phyloP scores from a whole-genome alignment of 345 rosid species.

The Kernera saxatilis region DNA sequence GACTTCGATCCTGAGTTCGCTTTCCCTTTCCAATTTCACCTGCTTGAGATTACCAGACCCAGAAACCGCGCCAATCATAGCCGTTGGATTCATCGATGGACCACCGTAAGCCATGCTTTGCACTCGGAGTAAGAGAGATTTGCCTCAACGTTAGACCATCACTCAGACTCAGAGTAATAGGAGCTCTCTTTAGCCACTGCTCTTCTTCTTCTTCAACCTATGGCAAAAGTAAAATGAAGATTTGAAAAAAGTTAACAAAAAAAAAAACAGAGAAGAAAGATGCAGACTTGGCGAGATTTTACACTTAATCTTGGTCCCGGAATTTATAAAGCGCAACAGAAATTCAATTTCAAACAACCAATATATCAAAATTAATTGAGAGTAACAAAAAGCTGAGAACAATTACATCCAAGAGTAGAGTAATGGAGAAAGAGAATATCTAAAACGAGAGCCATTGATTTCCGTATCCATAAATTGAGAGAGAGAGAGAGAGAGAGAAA shows the following conservation, averaged over 20 bases:
- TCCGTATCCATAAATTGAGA: background rate
- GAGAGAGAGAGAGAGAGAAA: background rate
- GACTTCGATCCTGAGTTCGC: slow-evolving; percentile 85
- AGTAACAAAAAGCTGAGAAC: too few species aligned
- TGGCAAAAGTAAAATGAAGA: too few species aligned
- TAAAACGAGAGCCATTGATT: background rate
- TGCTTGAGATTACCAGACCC: slow-evolving; percentile 43
- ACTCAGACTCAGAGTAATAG: background rate
- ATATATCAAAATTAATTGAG: too few species aligned
- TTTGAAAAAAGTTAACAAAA: background rate
- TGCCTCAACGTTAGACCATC: slow-evolving; percentile 30
- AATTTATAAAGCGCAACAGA: background rate
- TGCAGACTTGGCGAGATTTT: background rate
- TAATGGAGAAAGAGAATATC: background rate
- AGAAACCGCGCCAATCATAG: slow-evolving; percentile 25
- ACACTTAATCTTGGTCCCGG: background rate
- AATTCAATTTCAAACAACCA: background rate
- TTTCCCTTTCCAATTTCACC: slow-evolving; percentile 78
- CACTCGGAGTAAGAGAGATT: slow-evolving; percentile 3
- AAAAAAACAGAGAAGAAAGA: background rate
- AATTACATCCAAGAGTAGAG: background rate
- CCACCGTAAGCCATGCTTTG: slow-evolving; percentile 41
- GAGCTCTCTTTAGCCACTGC: background rate
- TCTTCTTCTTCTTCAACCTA: too few species aligned
- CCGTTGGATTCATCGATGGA: slow-evolving; percentile 29